phyloP scores from a whole-genome alignment of 306 rosid species.

The Sesbania bispinosa region DNA sequence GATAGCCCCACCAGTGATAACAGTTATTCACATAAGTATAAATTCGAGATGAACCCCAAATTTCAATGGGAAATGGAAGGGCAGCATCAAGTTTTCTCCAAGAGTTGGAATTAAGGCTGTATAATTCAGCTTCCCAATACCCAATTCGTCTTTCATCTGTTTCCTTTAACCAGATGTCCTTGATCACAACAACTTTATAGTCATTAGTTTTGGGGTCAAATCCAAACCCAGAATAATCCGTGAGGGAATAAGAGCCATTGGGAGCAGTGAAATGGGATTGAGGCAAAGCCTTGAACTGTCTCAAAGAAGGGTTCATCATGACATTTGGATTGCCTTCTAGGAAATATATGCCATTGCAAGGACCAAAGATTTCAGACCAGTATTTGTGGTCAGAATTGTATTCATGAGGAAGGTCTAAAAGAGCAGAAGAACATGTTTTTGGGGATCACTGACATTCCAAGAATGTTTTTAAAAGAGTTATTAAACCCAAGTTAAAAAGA shows the following conservation, averaged over 20 bases:
- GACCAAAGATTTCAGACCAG: conserved; percentile 32
- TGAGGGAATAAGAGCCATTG: background rate
- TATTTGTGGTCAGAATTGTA: conserved; percentile 25
- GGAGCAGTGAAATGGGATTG: background rate
- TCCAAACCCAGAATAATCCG: conserved; percentile 20
- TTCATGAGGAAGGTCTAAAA: background rate
- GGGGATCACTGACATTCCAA: background rate
- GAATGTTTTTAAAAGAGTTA: no score
- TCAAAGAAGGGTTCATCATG: background rate
- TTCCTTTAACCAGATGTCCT: conserved; percentile 18
- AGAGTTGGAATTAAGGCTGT: conserved; percentile 13
- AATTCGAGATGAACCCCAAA: conserved; percentile 16
- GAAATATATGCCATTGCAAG: conserved; percentile 30
- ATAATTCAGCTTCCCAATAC: conserved; percentile 17
- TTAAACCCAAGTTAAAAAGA: no score
- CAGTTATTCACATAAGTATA: conserved; percentile 19
- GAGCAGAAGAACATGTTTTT: background rate
- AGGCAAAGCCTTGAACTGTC: background rate
- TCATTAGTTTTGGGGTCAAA: conserved; percentile 21
- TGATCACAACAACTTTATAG: conserved; percentile 20
- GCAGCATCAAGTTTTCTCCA: conserved; percentile 19
- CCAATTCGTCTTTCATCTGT: conserved; percentile 20
- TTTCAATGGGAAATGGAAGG: conserved; percentile 11
- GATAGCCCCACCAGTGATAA: conserved; percentile 27
- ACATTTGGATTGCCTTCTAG: conserved; percentile 29